These are phyloP conservation scores for Mycosarcoma maydis DNA, from an alignment of 1,284 basidiomycete species.

Conservation along the genomic window DNA sequence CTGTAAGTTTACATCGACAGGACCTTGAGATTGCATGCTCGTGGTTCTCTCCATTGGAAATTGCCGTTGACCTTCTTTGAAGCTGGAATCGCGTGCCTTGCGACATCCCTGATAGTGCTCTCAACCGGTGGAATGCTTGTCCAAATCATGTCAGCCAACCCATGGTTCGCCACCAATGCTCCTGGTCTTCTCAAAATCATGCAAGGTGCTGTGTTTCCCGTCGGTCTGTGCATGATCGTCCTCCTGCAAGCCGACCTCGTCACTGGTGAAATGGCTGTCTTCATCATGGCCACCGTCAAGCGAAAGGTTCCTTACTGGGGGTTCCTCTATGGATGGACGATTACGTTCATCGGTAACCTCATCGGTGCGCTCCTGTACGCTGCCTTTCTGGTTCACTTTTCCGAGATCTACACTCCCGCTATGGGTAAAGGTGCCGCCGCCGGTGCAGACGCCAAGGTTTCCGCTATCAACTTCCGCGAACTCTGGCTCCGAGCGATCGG, in stretches of 20 bases:
- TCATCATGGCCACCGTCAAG: constrained; percentile 55
- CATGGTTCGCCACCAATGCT: constrained; percentile 53
- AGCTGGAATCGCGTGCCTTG: too few relatives aligned
- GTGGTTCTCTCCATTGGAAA: too few relatives aligned
- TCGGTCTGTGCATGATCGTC: constrained; percentile 59
- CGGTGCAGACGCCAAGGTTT: constrained; percentile 40
- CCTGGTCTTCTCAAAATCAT: constrained; percentile 55
- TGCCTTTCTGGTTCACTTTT: constrained; percentile 70
- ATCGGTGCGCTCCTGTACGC: constrained; percentile 78
- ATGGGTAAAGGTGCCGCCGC: constrained; percentile 39
- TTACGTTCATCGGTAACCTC: constrained; percentile 79
- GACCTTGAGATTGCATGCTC: too few relatives aligned
- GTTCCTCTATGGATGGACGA: constrained; percentile 63
- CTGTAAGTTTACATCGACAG: too few relatives aligned
- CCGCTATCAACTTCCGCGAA: constrained; percentile 65
- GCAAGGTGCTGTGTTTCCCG: constrained; percentile 52
- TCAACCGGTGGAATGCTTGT: constrained; percentile 55
- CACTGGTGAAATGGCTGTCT: constrained; percentile 55
- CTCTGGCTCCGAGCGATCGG: constrained; percentile 80
- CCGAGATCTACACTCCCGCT: constrained; percentile 41
- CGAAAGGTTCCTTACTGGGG: constrained; percentile 53
- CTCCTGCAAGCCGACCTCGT: constrained; percentile 56
- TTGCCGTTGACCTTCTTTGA: too few relatives aligned
- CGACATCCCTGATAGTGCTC: constrained; percentile 22
- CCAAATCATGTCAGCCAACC: constrained; percentile 54